Evolutionary conservation across 2,329 filamentous ascomycete genomes (phyloP).

Genomic region (Onygenales sp.): DNA sequence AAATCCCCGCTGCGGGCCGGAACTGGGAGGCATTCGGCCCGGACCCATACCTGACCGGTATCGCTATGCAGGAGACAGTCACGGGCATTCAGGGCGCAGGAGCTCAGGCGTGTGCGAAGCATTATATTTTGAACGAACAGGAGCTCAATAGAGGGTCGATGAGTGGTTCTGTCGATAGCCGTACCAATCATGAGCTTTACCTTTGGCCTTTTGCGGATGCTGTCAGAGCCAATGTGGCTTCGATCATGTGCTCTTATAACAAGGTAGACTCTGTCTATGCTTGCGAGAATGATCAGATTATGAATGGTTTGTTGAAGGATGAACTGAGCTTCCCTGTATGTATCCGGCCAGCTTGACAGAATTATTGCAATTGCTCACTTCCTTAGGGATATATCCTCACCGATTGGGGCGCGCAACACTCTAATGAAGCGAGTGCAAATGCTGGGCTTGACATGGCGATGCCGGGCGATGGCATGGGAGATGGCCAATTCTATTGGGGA

Average conservation of each 20-base stretch:
- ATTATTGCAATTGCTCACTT: neutral
- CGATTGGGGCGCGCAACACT: conserved; percentile 36
- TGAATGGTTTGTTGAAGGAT: conserved; percentile 39
- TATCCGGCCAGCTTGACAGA: neutral
- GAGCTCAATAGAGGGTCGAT: conserved; percentile 39
- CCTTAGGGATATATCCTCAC: conserved; percentile 37
- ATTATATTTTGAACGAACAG: conserved; percentile 57
- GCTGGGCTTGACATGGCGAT: conserved; percentile 39
- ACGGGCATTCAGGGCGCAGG: conserved; percentile 45
- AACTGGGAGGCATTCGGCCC: conserved; percentile 35
- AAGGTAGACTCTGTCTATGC: conserved; percentile 38
- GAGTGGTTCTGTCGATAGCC: conserved; percentile 57
- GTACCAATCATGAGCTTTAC: conserved; percentile 66
- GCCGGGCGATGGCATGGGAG: conserved; percentile 24
- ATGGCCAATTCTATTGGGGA: conserved; percentile 15
- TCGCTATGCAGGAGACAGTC: conserved; percentile 30
- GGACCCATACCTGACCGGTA: conserved; percentile 35
- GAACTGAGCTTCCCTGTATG: conserved; percentile 39
- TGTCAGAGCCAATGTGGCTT: conserved; percentile 52
- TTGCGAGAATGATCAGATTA: conserved; percentile 38
- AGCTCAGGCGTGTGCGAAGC: conserved; percentile 56
- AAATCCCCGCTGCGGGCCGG: conserved; percentile 27
- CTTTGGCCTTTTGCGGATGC: conserved; percentile 69
- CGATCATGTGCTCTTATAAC: conserved; percentile 39
- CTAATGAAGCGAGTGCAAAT: conserved; percentile 28